phyloP scores from a whole-genome alignment of 2,329 filamentous ascomycete genomes.

The Albophoma yamanashiensis region DNA sequence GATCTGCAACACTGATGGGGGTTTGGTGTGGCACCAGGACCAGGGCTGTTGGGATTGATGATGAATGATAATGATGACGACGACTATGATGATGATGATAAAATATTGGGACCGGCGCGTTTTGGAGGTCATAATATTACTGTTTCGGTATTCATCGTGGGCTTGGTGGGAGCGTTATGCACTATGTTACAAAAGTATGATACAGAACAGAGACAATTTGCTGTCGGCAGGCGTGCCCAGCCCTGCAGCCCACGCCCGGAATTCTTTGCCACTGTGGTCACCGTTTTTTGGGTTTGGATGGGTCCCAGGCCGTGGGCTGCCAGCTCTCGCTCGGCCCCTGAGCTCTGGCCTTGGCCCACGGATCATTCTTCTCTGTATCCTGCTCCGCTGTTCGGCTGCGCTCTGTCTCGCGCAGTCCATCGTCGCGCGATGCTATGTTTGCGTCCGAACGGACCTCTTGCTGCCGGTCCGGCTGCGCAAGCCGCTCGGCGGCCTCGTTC shows the following conservation, averaged over 20 bases:
- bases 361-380: constrained; percentile 25
- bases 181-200: neutral
- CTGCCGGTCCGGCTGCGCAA: constrained; percentile 2
- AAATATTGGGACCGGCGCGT: neutral
- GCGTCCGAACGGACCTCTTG: constrained; percentile 4
- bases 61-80: neutral
- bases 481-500: constrained; percentile 1
- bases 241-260: no score
- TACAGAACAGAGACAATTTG: neutral
- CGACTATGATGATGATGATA: neutral
- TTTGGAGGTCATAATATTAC: neutral
- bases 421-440: neutral
- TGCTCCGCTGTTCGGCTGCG: no score
- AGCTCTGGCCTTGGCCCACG: constrained; percentile 43
- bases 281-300: constrained; percentile 25
- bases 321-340: constrained; percentile 50
- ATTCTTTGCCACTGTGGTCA: constrained; percentile 1
- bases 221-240: neutral
- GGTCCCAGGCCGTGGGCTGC: constrained; percentile 55
- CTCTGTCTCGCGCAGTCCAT: neutral
- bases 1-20: constrained; percentile 7
- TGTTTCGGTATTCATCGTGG: neutral
- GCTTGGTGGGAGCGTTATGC: neutral
- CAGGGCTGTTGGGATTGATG: neutral
- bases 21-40: no score